Evolutionary conservation across 352 stramenopile species (phyloP), one percentile per base, ranked within the genome.

Genomic region (Globisporangium polare): DNA sequence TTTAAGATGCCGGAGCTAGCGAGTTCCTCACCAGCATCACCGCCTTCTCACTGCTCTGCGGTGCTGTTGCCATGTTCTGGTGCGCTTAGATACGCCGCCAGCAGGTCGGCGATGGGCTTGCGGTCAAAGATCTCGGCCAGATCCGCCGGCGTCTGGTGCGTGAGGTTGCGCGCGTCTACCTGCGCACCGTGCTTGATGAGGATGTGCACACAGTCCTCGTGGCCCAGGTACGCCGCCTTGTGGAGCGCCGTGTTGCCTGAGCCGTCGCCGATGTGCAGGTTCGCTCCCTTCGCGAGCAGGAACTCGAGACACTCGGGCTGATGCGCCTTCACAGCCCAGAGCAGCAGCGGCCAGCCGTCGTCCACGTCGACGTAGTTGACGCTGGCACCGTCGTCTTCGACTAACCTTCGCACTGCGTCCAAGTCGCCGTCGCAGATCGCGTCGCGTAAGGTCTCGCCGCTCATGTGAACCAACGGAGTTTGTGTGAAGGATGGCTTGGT

Each of bases 221-320:
- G 58, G 12, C 71, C 69, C 39, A 83, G 66, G 41, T 83, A 83
- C 9, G 74, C 72, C 5, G 72, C 72, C 50, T 80, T 83, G 62
- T 83, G 74, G 0, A 83, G 68, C 15, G 69, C 72, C 4, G 74
- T 83, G 57, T 80, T 83, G 37, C 74, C 67, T 8, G 59, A 66
- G 1, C 63, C 33, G 33, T 80, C 69, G 20, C 64, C 69, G 15
- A 80, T 61, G 58, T 80, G 70, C 1, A 76, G 46, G 37, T 77
- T 80, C 17, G 74, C 69, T 33, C 69, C 69, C 18, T 71, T 62
- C 0, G 39, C n/a, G 9, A 83, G 50, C 4, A 83, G 63, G 18
- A 62, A 67, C n/a, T 53, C 50, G 17, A 83, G 58, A 37, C 66
- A 75, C 12, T 54, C 57, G 3, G 63, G 55, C 22, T 75, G 64